Evolutionary conservation across 2,329 filamentous ascomycete genomes (phyloP).

Genomic region (Ceratocystis eucalypticola): DNA sequence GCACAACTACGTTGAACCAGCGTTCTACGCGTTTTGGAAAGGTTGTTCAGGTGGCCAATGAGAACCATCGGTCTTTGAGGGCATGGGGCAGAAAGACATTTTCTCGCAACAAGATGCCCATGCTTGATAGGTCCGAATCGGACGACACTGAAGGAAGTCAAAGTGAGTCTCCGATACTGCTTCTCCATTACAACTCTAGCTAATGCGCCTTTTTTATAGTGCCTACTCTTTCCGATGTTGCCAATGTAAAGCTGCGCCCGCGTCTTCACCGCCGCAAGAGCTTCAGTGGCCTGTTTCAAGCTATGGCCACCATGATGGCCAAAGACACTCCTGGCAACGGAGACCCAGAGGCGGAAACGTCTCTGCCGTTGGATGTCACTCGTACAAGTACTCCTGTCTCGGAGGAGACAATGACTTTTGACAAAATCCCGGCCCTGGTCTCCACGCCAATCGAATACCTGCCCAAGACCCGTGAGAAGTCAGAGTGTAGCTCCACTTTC

Average conservation of each 20-base stretch:
- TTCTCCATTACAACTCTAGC: background rate
- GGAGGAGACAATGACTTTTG: conserved; percentile 5
- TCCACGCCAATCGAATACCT: conserved; percentile 14
- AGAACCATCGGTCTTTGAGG: conserved; percentile 17
- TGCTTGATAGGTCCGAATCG: conserved; percentile 14
- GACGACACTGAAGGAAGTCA: conserved; percentile 10
- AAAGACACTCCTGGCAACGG: conserved; percentile 3
- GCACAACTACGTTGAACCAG: conserved; percentile 12
- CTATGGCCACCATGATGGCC: conserved; percentile 15
- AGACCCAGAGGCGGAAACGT: background rate
- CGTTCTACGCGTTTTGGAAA: conserved; percentile 7
- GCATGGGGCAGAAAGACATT: conserved; percentile 18
- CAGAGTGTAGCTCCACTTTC: conserved; percentile 18
- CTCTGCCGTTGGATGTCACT: background rate
- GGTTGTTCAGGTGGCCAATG: conserved; percentile 10
- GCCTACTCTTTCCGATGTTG: background rate
- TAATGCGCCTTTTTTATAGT: background rate
- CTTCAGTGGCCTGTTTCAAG: conserved; percentile 16
- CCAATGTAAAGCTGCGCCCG: conserved; percentile 8
- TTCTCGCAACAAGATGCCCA: conserved; percentile 12
- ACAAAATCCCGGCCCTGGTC: background rate
- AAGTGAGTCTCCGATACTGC: background rate
- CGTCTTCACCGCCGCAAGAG: conserved; percentile 17
- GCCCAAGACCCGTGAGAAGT: conserved; percentile 16
- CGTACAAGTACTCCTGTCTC: background rate